Evolutionary conservation across 1,139 yeast species (phyloP), one percentile per base, ranked within the genome.

Genomic region (Komagataea norvegica): DNA sequence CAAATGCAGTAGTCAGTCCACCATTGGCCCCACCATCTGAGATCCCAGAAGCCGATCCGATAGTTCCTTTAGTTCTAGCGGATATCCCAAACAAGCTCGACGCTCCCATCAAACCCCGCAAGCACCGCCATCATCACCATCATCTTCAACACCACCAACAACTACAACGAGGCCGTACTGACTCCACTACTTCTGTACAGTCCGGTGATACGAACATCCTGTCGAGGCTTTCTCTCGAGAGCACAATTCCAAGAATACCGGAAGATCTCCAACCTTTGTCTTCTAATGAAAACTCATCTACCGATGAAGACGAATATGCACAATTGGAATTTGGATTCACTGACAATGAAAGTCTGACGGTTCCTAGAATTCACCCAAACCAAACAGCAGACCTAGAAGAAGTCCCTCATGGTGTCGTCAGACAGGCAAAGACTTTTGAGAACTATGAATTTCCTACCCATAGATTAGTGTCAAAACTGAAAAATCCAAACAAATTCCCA

Each of bases 321-420:
- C 17, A 32, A n/a, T 11, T 41, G 26, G 42, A 35, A n/a, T 28
- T 13, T 22, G 17, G 8, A 11, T 22, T 25, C 14, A 32, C 33
- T 5, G 42, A 50, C 14, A 31, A 42, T 16, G 42, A 40, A 14
- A 29, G 13, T 9, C 19, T 39, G 27, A 29, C 27, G 61, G 27
- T 55, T 3, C 74, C 72, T 14, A 62, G 69, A 34, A 77, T 81
- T 15, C 74, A 72, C 45, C 72, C 81, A 31, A 70, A 74, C 38
- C 89, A 86, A 55, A 83, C 86, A 36, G 97, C 97, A 1, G 96
- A 88, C 56, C 70, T 91, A 44, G 98, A 91, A 59, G 98, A 91
- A 60, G 96, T 91, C 7, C 98, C 98, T 1, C 89, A 84, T 51
- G 96, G 97, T 0, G 76, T 91, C 37, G 80, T 77, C 38, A 72